Conservation (phyloP, 2,329 filamentous ascomycete species). For the Verticillium dahliae region DNA sequence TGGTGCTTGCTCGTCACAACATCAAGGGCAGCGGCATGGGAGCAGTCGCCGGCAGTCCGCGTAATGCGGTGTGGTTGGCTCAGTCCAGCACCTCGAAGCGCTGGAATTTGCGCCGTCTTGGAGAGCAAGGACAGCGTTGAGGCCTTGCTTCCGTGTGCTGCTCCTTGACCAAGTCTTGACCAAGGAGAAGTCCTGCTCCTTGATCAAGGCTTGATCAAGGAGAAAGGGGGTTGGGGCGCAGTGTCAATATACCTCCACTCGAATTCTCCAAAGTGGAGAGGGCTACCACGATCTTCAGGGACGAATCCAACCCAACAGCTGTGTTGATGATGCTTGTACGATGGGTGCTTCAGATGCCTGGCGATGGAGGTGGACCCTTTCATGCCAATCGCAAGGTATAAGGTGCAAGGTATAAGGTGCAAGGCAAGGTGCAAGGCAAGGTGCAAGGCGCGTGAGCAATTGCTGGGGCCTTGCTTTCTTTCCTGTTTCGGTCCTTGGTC, state of each 20-base stretch:
- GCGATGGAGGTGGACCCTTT: neutral
- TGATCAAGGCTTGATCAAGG: neutral
- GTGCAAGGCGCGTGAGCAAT: neutral
- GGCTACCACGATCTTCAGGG: neutral
- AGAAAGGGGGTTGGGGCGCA: neutral
- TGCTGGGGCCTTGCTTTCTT: too few species aligned
- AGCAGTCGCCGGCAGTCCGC: neutral
- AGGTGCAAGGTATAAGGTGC: neutral
- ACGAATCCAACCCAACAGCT: neutral
- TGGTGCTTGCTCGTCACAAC: neutral
- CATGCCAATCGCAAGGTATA: neutral
- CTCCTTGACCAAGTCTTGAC: too few species aligned
- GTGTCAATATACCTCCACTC: neutral
- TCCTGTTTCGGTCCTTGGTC: neutral
- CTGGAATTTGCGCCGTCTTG: neutral
- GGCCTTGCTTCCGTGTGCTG: too few species aligned
- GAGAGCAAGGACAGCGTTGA: neutral
- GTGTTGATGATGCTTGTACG: neutral
- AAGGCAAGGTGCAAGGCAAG: neutral
- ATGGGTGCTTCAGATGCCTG: neutral
- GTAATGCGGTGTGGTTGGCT: neutral
- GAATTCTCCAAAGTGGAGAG: neutral
- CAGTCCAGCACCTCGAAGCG: neutral
- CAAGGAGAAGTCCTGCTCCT: neutral
- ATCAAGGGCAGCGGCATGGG: neutral